phyloP scores from a whole-genome alignment of 108 stramenopile species.

The Fragilaria radians region DNA sequence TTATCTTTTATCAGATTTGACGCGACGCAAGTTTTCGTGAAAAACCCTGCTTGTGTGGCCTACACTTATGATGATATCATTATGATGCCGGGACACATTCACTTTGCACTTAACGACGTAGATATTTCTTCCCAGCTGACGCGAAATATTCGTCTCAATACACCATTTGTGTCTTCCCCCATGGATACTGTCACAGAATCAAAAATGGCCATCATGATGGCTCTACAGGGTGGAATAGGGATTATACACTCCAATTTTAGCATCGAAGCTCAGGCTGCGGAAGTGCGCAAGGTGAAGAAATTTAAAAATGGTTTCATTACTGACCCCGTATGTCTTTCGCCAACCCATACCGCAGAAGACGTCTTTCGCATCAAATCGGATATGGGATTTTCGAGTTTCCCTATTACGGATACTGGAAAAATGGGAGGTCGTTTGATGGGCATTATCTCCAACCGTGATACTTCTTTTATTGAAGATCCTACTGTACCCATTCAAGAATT shows the following conservation, averaged over 20 bases:
- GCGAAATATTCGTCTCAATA: constrained; percentile 83
- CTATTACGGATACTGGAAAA: constrained; percentile 95
- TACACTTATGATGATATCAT: constrained; percentile 99
- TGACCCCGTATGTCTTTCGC: constrained; percentile 93
- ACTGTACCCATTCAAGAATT: constrained; percentile 75
- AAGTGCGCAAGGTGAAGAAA: constrained; percentile 91
- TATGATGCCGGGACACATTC: constrained; percentile 97
- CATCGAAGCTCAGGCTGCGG: constrained; percentile 88
- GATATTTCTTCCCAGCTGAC: constrained; percentile 89
- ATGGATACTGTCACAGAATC: constrained; percentile 99
- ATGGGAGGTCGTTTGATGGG: constrained; percentile 96
- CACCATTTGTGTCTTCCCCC: constrained; percentile 96
- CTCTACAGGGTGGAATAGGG: constrained; percentile 98
- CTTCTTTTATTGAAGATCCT: constrained; percentile 90
- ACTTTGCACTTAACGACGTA: constrained; percentile 89
- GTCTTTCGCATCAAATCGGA: constrained; percentile 73
- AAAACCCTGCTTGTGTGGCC: constrained; percentile 77
- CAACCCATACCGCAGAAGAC: constrained; percentile 87
- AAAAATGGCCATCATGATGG: constrained; percentile 98
- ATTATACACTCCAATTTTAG: constrained; percentile 99
- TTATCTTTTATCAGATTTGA: constrained; percentile 44
- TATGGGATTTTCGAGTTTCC: constrained; percentile 95
- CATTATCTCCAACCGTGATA: constrained; percentile 96
- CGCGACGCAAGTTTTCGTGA: constrained; percentile 70
- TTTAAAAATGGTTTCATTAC: constrained; percentile 99